Base-by-base conservation (phyloP, 164 flowering plant genomes). In the Cinnamomum micranthum region DNA sequence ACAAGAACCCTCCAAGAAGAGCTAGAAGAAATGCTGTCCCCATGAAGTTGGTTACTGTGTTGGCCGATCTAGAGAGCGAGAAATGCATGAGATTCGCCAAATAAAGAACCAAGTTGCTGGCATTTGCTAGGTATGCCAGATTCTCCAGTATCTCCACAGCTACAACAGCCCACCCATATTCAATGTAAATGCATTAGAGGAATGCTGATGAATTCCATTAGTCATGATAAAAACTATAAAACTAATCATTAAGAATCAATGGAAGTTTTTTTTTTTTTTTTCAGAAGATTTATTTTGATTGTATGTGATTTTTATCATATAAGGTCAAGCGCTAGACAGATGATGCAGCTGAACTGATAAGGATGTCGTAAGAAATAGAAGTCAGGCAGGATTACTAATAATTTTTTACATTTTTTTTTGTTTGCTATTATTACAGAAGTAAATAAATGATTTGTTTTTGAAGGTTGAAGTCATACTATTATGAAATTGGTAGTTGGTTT, bases 21-120 rank as follows among this genome's bases (percentile, higher is more conserved):
- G 97, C 93, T 1, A 91, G 92, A 55, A 90, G 87, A 76, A 91
- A 93, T 25, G 97, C 90, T 1, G 97, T 93, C 69, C 97, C 97
- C 97, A 93, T 93, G 85, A 93, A 93, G 77, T 86, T 87, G 71
- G 97, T 93, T 28, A 93, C 97, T 2, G 82, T 78, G 79, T 85
- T 91, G 70, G 97, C 91, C 1, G 95, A 81, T 74, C 72, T 79
- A 1, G 94, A 82, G 7, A 91, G 94, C 0, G 93, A 86, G 68
- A 85, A 85, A 75, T 88, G 87, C 95, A 91, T 93, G 82, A 78
- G 87, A 47, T 79, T 83, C 3, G 85, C 74, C 68, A 93, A 80
- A 75, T 91, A 93, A 2, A 87, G 79, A 68, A 93, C 95, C 23
- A 93, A 84, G 81, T 93, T 93, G 90, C 97, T 91, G 33, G 95